phyloP scores from a whole-genome alignment of 495 filamentous ascomycete genomes.

The Chaetomium fimeti region DNA sequence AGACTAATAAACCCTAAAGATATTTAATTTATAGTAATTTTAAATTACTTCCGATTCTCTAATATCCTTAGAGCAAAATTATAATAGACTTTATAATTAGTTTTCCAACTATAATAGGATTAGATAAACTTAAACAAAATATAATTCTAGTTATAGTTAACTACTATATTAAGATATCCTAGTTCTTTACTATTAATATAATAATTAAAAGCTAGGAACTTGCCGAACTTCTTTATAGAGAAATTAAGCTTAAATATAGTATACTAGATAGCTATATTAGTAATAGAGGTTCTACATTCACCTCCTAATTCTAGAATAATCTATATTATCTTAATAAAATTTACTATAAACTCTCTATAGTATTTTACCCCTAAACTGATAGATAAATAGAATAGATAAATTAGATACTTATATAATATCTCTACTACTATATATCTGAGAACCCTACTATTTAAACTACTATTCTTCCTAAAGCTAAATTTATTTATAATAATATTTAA shows the following conservation, averaged over 20 bases:
- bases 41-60: background rate
- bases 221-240: background rate
- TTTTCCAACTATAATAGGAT: background rate
- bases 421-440: background rate
- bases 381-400: background rate
- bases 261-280: too few species aligned
- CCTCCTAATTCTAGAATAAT: too few species aligned
- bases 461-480: too few species aligned
- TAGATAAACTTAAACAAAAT: background rate
- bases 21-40: background rate
- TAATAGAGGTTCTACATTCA: too few species aligned
- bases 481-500: too few species aligned
- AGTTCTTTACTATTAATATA: background rate
- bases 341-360: too few species aligned
- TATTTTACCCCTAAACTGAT: background rate
- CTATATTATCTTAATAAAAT: too few species aligned
- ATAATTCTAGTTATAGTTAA: background rate
- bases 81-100: background rate
- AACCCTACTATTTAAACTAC: too few species aligned
- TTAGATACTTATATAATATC: background rate
- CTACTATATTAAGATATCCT: background rate
- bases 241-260: slow-evolving; percentile 9
- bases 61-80: background rate
- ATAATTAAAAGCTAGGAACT: background rate
- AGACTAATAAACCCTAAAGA: background rate